Evolutionary conservation across 768 basidiomycete species (phyloP).

Genomic region (Phylloporus rhodoxanthus): DNA sequence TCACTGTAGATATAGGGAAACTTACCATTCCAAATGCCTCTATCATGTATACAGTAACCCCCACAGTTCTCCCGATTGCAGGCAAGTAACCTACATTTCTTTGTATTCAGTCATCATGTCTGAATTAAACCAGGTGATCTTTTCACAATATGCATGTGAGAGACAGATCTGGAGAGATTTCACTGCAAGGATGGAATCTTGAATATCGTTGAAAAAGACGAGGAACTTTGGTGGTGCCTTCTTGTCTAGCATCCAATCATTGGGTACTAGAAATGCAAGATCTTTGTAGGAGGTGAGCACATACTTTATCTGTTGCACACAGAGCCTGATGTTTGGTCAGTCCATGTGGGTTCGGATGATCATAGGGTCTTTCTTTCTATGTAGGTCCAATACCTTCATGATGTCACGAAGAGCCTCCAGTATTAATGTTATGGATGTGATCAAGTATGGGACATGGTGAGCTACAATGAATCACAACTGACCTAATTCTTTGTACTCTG

Average conservation of each 20-base stretch:
- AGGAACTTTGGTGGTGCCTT: not conserved
- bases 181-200: not conserved
- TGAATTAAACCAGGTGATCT: no score
- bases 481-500: constrained; percentile 29
- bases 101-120: no score
- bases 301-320: not conserved
- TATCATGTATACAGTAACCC: no score
- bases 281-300: not conserved
- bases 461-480: constrained; percentile 28
- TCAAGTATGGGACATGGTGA: constrained; percentile 23
- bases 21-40: no score
- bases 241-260: not conserved
- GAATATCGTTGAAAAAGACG: not conserved
- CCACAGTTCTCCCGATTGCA: no score
- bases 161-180: not conserved
- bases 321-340: not conserved
- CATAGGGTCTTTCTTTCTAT: constrained; percentile 1
- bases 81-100: no score
- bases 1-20: no score
- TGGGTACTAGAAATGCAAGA: not conserved
- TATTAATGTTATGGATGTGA: constrained; percentile 34
- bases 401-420: constrained; percentile 15
- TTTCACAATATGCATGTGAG: not conserved
- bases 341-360: not conserved
- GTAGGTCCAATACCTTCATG: constrained; percentile 9